These are phyloP conservation scores for Parsonsia alboflavescens DNA, from an alignment of 257 asterid genomes.

Conservation along the genomic window DNA sequence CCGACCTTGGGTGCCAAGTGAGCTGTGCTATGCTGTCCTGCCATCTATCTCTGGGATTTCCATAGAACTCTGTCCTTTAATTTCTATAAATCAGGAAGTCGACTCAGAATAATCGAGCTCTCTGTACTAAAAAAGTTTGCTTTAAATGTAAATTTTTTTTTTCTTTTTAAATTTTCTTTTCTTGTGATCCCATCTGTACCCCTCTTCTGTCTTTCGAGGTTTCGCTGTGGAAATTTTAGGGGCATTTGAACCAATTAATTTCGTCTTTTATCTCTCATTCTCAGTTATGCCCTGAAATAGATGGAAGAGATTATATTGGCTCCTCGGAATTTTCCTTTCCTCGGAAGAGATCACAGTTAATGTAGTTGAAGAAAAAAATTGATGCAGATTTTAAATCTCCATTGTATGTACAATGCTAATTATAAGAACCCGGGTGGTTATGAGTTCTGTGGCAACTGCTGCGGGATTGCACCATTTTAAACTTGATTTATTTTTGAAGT, in stretches of 20 bases:
- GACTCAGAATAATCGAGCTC: slow-evolving; percentile 37
- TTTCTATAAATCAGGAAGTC: slow-evolving; percentile 18
- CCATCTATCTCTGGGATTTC: slow-evolving; percentile 6
- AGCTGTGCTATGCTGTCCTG: slow-evolving; percentile 22
- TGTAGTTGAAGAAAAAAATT: too few species aligned
- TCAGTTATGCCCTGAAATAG: slow-evolving; percentile 2
- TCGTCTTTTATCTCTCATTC: slow-evolving; percentile 8
- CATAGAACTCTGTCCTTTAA: slow-evolving; percentile 11
- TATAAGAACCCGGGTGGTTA: too few species aligned
- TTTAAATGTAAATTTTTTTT: slow-evolving; percentile 38
- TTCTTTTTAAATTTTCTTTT: not conserved
- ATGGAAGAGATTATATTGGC: not conserved
- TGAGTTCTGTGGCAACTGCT: too few species aligned
- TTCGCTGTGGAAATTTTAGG: slow-evolving; percentile 2
- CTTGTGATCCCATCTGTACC: slow-evolving; percentile 16
- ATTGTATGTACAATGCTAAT: too few species aligned
- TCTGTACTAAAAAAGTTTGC: slow-evolving; percentile 20
- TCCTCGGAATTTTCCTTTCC: not conserved
- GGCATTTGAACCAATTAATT: slow-evolving; percentile 5
- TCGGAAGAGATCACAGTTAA: not conserved
- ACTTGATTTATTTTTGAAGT: too few species aligned
- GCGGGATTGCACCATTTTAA: too few species aligned
- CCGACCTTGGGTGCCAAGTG: slow-evolving; percentile 76
- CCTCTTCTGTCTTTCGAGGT: not conserved
- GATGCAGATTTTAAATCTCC: not conserved